phyloP scores from a whole-genome alignment of 768 basidiomycete species.

The Lentinus tigrinus region DNA sequence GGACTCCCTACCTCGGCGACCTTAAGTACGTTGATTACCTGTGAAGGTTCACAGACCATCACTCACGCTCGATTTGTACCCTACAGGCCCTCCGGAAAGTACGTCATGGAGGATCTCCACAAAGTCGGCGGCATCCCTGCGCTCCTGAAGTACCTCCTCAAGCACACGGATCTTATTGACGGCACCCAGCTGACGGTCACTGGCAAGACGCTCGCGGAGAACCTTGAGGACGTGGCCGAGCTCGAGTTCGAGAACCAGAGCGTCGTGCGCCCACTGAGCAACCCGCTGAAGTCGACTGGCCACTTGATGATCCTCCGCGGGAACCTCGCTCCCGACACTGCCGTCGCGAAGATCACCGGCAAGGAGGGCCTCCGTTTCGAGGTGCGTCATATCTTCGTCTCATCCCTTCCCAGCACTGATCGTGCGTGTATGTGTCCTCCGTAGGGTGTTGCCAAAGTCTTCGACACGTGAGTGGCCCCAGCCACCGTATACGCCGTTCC shows the following conservation, averaged over 20 bases:
- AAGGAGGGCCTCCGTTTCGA: constrained; percentile 87
- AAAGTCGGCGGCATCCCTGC: constrained; percentile 83
- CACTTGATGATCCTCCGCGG: constrained; percentile 87
- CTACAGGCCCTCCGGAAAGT: constrained; percentile 77
- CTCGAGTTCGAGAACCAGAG: constrained; percentile 73
- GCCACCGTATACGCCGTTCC: constrained; percentile 2
- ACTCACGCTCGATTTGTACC: constrained; percentile 1
- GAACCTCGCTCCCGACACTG: constrained; percentile 83
- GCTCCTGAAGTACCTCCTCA: constrained; percentile 79
- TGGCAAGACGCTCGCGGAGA: constrained; percentile 86
- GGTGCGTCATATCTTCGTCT: constrained; percentile 35
- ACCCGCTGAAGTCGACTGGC: constrained; percentile 85
- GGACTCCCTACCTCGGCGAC: constrained; percentile 83
- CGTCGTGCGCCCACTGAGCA: constrained; percentile 65
- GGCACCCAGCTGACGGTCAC: constrained; percentile 86
- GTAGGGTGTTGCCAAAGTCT: constrained; percentile 75
- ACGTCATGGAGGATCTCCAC: constrained; percentile 90
- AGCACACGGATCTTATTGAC: constrained; percentile 76
- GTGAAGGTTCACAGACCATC: background rate
- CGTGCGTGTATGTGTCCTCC: background rate
- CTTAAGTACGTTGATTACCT: constrained; percentile 51
- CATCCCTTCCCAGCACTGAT: background rate
- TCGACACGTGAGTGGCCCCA: constrained; percentile 51
- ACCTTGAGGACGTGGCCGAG: constrained; percentile 75
- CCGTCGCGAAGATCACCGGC: constrained; percentile 92